Evolutionary conservation across 805 yeast genomes (phyloP).

Genomic region (Yarrowia deformans): DNA sequence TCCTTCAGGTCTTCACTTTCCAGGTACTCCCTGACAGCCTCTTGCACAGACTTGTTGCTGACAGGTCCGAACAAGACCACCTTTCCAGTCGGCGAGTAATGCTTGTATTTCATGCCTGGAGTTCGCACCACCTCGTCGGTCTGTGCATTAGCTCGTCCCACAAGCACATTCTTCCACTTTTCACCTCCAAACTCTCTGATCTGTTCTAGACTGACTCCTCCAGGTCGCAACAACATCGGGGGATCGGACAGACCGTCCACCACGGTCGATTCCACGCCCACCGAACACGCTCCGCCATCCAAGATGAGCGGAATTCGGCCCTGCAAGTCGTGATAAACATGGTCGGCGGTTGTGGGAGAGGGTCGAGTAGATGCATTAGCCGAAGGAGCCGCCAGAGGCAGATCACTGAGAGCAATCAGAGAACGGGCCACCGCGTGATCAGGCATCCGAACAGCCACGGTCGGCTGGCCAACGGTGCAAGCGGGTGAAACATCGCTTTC

Average conservation of each 20-base stretch:
- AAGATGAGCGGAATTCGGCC: conserved; percentile 82
- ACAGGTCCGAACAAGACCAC: conserved; percentile 71
- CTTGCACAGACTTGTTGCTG: conserved; percentile 48
- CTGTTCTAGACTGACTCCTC: conserved; percentile 86
- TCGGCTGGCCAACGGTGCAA: conserved; percentile 86
- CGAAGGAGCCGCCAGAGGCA: conserved; percentile 96
- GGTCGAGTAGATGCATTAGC: conserved; percentile 97
- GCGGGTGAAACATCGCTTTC: conserved; percentile 59
- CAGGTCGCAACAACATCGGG: conserved; percentile 91
- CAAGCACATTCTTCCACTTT: conserved; percentile 66
- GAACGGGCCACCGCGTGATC: conserved; percentile 89
- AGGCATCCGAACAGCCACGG: conserved; percentile 93
- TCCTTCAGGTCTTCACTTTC: not conserved
- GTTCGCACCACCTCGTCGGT: conserved; percentile 73
- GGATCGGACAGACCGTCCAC: conserved; percentile 87
- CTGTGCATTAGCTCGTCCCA: conserved; percentile 65
- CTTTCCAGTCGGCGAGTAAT: conserved; percentile 88
- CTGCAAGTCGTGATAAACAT: conserved; percentile 79
- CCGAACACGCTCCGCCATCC: conserved; percentile 89
- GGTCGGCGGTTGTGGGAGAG: conserved; percentile 87
- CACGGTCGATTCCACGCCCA: conserved; percentile 94
- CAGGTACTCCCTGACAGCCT: conserved; percentile 3
- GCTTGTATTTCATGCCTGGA: conserved; percentile 98
- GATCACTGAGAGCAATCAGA: conserved; percentile 78
- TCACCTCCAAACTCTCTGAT: conserved; percentile 70